Evolutionary conservation across 2,329 filamentous ascomycete genomes (phyloP), one percentile per base, ranked within the genome.

Genomic region (Penicillium sp.): DNA sequence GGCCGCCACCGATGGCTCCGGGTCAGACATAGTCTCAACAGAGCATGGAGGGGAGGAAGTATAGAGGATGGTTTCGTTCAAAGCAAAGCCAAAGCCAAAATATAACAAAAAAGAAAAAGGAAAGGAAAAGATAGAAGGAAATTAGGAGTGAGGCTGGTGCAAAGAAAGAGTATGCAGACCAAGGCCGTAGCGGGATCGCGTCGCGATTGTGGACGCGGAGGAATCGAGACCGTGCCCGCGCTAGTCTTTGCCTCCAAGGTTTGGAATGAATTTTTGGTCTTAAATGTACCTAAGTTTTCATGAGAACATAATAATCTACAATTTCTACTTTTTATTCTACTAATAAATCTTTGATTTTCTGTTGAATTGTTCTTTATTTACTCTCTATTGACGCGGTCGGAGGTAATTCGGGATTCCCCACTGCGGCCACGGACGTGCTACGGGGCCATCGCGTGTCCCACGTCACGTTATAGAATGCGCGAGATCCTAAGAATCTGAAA

Each of bases 151-250:
- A 57, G 62, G 61, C 57, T 64, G 61, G 58, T 58, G 54, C 56
- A 60, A 54, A 64, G 48, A 59, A 57, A 53, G 62, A 61, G 59
- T 61, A 66, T 63, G 65, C 57, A 63, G 59, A 65, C 60, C 55
- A 57, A 55, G 61, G 42, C 49, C 49, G 49, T 51, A 51, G 49
- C 60, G 52, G 57, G 65, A 68, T 71, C 68, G 68, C 68, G 68
- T 71, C 68, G 68, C 68, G 68, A 45, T 65, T 71, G 68, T 69
- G 61, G 66, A 71, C 68, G 66, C 69, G 69, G 68, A 67, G 61
- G 56, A 62, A 61, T 57, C 56, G 63, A 61, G 60, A 65, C 63
- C 62, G 65, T 67, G 62, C 62, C 62, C 65, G 58, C 65, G 63
- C 65, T 67, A 67, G 65, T 65, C 50, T 43, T 24, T 45, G 21